Conservation (phyloP, 2,329 filamentous ascomycete genomes). For the Verticillium albo-atrum region DNA sequence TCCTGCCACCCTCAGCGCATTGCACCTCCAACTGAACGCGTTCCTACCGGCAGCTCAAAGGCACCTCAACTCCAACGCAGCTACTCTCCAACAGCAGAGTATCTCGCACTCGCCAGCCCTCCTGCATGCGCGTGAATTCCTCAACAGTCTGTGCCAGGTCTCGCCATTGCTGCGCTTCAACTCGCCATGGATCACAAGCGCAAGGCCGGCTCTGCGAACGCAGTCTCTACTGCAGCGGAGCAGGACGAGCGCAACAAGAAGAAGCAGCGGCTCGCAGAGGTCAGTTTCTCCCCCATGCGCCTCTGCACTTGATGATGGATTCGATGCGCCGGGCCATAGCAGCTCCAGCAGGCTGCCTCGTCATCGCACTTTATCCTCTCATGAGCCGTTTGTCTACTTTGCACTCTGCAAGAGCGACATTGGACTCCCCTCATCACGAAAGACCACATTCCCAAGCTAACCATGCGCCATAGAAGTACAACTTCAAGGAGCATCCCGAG, state of each 20-base stretch:
- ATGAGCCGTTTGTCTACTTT: conserved; percentile 7
- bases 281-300: conserved; percentile 23
- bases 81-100: not conserved
- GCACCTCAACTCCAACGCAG: conserved; percentile 5
- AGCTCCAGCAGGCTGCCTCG: not conserved
- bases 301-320: conserved; percentile 1
- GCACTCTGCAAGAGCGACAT: not conserved
- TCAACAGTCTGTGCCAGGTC: not conserved
- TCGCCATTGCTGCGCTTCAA: conserved; percentile 3
- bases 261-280: conserved; percentile 49
- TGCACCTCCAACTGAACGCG: conserved; percentile 10
- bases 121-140: not conserved
- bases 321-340: not conserved
- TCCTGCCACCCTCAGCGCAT: not conserved
- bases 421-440: not conserved
- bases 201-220: conserved; percentile 42
- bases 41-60: conserved; percentile 5
- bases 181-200: conserved; percentile 51
- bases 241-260: conserved; percentile 50
- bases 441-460: not conserved
- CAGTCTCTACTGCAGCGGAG: conserved; percentile 34
- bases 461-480: conserved; percentile 31
- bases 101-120: conserved; percentile 3
- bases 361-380: conserved; percentile 1
- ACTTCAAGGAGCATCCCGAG: conserved; percentile 50